These are phyloP conservation scores for Dactylorhiza incarnata DNA, from an alignment of 106 monocot genomes.

Conservation along the genomic window DNA sequence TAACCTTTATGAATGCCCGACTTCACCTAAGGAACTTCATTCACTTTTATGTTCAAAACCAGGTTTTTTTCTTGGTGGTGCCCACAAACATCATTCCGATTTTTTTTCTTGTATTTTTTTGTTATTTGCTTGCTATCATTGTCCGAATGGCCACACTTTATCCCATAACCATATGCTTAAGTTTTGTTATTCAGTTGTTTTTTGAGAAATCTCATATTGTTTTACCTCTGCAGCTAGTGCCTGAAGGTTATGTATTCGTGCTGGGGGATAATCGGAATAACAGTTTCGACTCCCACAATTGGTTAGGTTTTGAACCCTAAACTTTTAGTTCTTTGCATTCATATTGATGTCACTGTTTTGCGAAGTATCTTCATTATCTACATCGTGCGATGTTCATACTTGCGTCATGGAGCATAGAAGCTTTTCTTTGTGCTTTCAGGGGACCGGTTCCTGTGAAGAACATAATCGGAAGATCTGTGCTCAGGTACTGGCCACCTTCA, in stretches of 20 bases:
- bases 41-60: too few species aligned
- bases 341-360: neutral
- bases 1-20: too few species aligned
- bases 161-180: too few species aligned
- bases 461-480: constrained; percentile 82
- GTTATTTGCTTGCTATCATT: too few species aligned
- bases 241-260: constrained; percentile 90
- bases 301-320: constrained; percentile 33
- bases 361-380: neutral
- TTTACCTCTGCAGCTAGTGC: constrained; percentile 55
- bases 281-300: constrained; percentile 93
- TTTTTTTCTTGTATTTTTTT: too few species aligned
- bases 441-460: constrained; percentile 80
- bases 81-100: too few species aligned
- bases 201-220: neutral
- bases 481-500: constrained; percentile 88
- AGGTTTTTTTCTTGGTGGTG: too few species aligned
- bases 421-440: constrained; percentile 38
- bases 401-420: neutral
- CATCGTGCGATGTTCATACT: neutral
- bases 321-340: neutral
- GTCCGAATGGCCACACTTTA: too few species aligned
- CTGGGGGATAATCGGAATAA: constrained; percentile 92
- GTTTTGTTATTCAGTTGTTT: too few species aligned
- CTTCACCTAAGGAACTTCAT: too few species aligned